Base-by-base conservation (phyloP, 495 filamentous ascomycete species). In the Amorphotheca resinae region DNA sequence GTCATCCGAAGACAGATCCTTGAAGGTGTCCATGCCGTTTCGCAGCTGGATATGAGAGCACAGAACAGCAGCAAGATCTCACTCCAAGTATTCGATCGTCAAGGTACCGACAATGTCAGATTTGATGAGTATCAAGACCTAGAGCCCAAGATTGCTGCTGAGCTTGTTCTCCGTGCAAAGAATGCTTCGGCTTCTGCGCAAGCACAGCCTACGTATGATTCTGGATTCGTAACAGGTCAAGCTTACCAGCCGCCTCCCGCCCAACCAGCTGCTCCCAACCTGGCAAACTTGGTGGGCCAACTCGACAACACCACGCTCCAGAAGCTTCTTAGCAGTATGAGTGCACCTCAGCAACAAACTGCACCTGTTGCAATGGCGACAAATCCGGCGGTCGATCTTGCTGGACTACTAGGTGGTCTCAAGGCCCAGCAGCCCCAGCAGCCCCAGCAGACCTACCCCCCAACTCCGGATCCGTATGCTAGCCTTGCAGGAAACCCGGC, bases 1-100 rank as follows among this genome's bases (percentile, higher is more conserved):
- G 78, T 94, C 9, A 72, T 96, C 37, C 77, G 84, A 48, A 75
- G 86, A 42, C 87, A 93, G 58, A 82, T 91, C 31, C 56, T 85
- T 21, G 89, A 95, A 61, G 88, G 91, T 16, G 91, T 98, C 11
- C 76, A 79, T 33, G 91, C 82, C 17, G 80, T 95, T 16, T 76
- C 81, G 12, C 79, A 83, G 43, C 73, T 98, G 12, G 77, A 79
- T 28, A 65, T 70, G 5, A 61, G 65, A 33, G 73, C 82, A 21
- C 82, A 93, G 50, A 64, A 67, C 22, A 73, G 68, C 1, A 76
- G 79, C 36, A 82, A 77, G 49, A 80, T 95, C 40, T 70, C 79
- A 1, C 61, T 96, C 20, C 83, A 87, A 53, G 71, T 94, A 15
- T 95, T 95, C 54, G 82, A 88, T 61, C 80, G 89, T 14, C 79